Percentiles rank a stretch among this genome's conserved stretches.
phyloP scores from a whole-genome alignment of 169 alveolate genomes.

The Plasmodium cynomolgi region DNA sequence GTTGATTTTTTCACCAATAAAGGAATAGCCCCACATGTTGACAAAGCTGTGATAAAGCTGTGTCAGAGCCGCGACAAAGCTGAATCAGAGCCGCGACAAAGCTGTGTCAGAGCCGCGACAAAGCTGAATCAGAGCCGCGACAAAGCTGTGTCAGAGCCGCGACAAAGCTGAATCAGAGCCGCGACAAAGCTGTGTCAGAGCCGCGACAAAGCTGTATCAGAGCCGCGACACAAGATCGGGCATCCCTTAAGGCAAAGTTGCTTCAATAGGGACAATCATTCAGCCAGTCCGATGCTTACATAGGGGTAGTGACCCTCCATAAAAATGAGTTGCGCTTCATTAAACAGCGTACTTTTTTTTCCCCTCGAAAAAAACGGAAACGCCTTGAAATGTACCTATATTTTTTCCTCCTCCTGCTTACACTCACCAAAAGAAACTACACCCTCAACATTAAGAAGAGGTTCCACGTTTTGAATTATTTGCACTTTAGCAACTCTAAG shows the following conservation, averaged over 20 bases:
- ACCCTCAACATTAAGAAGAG: slow-evolving; percentile 31
- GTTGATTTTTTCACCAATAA: background rate
- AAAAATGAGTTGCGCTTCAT: background rate
- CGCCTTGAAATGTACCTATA: slow-evolving; percentile 56
- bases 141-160: background rate
- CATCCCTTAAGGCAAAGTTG: background rate
- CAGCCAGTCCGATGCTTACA: background rate
- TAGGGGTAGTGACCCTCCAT: background rate
- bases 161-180: background rate
- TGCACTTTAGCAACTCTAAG: background rate
- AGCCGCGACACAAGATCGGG: background rate
- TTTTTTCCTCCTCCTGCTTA: slow-evolving; percentile 28
- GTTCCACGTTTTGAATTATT: background rate
- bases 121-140: background rate
- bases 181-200: background rate
- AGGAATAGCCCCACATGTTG: background rate
- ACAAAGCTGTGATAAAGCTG: background rate
- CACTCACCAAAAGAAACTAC: slow-evolving; percentile 18
- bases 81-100: background rate
- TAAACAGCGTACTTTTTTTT: background rate
- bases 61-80: background rate
- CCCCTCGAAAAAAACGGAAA: background rate
- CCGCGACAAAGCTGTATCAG: background rate
- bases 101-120: background rate
- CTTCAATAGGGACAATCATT: background rate